Base-by-base conservation (phyloP, 73 alveolate genomes). In the Uronychia setigera region DNA sequence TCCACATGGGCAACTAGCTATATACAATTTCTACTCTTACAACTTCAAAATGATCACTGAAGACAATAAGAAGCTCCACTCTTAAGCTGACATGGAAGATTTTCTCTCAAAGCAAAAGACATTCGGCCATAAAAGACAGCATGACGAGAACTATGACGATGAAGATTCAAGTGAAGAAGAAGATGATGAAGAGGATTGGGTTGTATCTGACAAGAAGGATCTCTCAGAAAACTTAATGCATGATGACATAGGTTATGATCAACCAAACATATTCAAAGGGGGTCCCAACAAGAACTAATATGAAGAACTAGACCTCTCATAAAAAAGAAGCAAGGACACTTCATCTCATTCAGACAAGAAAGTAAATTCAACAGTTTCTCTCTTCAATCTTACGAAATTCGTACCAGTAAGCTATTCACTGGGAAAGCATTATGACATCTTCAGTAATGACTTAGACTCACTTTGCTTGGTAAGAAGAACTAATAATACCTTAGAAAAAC, bases 391-490 rank as follows among this genome's bases (percentile, higher is more conserved):
- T 67, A 80, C 60, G 1, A 31, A 1, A n/a, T 9, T 74, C 58
- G 31, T 33, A 19, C 35, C 29, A 34, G 58, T 83, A 13, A 34
- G 76, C 33, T 5, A 59, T 19, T 33, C 29, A 32, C 34, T 83
- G 33, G 84, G 79, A 13, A 32, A 31, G 29, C 59, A 33, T 58
- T 33, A 76, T 28, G 83, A 83, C 60, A 83, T 83, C 31, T 83
- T 75, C 32, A 60, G 79, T 0, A 74, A 30, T 75, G 84, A 83
- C 31, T 74, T 83, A 0, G 76, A 34, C 29, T 81, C 74, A 26
- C 59, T 83, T 9, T 83, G 90, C 80, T 31, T 59, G 32, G 87
- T 80, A 57, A 80, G 58, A 14, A 1, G 5, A 19, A n/a, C n/a
- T n/a, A n/a, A 1, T 80, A 46, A 1, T 57, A 80, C 60, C 31